phyloP scores from a whole-genome alignment of 108 stramenopile species.

The Skeletonema costatum region DNA sequence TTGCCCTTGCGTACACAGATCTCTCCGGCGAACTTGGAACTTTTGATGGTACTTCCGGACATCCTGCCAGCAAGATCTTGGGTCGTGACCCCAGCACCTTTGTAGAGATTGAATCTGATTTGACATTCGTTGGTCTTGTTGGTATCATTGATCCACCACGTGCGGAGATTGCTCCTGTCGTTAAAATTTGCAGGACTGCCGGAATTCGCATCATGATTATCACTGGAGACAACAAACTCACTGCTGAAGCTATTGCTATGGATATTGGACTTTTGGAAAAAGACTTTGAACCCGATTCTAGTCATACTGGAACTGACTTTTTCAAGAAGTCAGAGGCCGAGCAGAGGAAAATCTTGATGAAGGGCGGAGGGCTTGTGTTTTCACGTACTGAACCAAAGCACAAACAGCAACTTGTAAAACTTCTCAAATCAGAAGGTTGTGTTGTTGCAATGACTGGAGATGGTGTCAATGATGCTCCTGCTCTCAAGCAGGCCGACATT shows the following conservation, averaged over 20 bases:
- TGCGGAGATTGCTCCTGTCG: constrained; percentile 75
- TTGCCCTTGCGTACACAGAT: constrained; percentile 72
- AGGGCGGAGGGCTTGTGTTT: constrained; percentile 52
- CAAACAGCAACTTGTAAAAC: constrained; percentile 82
- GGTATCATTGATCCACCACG: constrained; percentile 91
- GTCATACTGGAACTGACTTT: constrained; percentile 53
- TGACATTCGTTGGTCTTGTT: constrained; percentile 76
- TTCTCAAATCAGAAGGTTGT: constrained; percentile 70
- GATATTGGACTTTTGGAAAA: constrained; percentile 73
- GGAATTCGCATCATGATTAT: constrained; percentile 91
- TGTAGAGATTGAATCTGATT: constrained; percentile 64
- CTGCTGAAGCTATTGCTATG: constrained; percentile 84
- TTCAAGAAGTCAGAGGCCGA: constrained; percentile 40
- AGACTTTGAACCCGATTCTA: constrained; percentile 33
- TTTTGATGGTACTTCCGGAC: constrained; percentile 35
- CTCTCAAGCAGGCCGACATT: constrained; percentile 90
- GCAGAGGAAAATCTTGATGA: constrained; percentile 31
- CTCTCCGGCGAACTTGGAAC: constrained; percentile 37
- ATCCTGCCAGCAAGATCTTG: constrained; percentile 32
- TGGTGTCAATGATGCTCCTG: constrained; percentile 96
- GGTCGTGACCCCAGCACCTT: constrained; percentile 48
- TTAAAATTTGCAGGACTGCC: constrained; percentile 68
- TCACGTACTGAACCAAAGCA: constrained; percentile 81
- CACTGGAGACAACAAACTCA: constrained; percentile 86
- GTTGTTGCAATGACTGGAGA: constrained; percentile 95